Percentiles rank a stretch among this genome's conserved stretches.
These are phyloP conservation scores for Globisporangium rhizosaccharum DNA, from an alignment of 352 stramenopile species.

Conservation along the genomic window DNA sequence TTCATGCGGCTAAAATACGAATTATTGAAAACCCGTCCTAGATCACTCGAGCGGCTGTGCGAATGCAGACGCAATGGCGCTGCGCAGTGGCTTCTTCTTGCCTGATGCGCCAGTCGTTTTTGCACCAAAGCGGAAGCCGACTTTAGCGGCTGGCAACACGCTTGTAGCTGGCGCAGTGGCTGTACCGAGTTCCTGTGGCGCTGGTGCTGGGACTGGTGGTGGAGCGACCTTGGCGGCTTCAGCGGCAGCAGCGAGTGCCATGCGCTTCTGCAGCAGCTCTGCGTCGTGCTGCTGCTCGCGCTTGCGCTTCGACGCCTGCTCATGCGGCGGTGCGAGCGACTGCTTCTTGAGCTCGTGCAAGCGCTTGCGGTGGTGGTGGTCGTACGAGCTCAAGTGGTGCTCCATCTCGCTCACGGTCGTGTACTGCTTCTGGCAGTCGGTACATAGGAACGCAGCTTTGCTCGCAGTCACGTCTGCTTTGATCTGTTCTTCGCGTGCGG, in stretches of 20 bases:
- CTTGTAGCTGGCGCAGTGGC: neutral
- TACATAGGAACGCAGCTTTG: constrained; percentile 49
- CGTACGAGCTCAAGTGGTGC: constrained; percentile 69
- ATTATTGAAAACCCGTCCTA: neutral
- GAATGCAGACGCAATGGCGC: constrained; percentile 8
- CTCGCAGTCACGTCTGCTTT: constrained; percentile 33
- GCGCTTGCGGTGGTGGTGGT: constrained; percentile 67
- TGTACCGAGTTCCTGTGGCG: neutral
- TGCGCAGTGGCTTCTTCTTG: constrained; percentile 7
- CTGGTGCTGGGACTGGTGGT: neutral
- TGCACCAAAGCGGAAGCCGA: constrained; percentile 29
- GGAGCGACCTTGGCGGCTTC: neutral
- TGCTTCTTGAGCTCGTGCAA: constrained; percentile 33
- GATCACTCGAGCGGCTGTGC: neutral
- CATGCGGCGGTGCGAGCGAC: neutral
- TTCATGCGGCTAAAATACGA: neutral
- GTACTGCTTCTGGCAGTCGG: constrained; percentile 64
- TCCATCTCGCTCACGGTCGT: constrained; percentile 65
- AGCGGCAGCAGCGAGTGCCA: constrained; percentile 20
- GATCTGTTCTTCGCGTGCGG: constrained; percentile 20
- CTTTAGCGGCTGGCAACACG: constrained; percentile 4
- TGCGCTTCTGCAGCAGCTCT: constrained; percentile 27
- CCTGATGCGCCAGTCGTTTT: constrained; percentile 13
- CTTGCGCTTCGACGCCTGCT: constrained; percentile 27
- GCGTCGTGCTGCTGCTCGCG: constrained; percentile 30